Conservation (phyloP, 2,329 filamentous ascomycete genomes). For the Alternaria brassicicola region DNA sequence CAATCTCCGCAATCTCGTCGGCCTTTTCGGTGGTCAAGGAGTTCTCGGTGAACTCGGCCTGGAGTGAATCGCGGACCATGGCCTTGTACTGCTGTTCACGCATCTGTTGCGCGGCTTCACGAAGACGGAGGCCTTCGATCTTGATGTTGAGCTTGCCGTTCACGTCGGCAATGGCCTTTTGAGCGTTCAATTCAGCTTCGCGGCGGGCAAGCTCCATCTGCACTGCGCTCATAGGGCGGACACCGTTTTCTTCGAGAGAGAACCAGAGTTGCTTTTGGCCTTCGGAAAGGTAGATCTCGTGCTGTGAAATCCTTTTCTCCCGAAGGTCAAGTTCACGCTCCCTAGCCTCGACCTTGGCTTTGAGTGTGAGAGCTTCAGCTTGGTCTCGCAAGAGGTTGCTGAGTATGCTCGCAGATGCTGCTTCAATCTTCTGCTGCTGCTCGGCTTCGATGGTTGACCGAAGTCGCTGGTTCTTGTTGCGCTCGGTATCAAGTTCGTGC, state of each 20-base stretch:
- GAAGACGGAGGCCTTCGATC: conserved; percentile 14
- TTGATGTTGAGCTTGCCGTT: conserved; percentile 12
- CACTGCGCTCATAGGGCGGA: conserved; percentile 11
- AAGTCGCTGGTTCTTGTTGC: conserved; percentile 13
- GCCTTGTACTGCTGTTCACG: conserved; percentile 30
- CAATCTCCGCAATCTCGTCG: conserved; percentile 4
- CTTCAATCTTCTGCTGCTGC: conserved; percentile 10
- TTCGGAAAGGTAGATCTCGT: conserved; percentile 26
- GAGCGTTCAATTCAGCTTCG: conserved; percentile 11
- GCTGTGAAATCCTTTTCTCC: conserved; percentile 18
- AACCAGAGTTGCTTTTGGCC: conserved; percentile 31
- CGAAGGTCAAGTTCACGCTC: conserved; percentile 19
- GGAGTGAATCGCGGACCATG: conserved; percentile 6
- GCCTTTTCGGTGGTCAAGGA: neutral
- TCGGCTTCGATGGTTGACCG: conserved; percentile 15
- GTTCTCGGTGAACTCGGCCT: conserved; percentile 10
- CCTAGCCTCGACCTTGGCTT: conserved; percentile 15
- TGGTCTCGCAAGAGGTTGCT: conserved; percentile 24
- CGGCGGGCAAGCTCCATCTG: conserved; percentile 11
- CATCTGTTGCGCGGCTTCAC: conserved; percentile 19
- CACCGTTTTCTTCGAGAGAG: conserved; percentile 15
- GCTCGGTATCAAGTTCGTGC: conserved; percentile 23
- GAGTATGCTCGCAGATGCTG: conserved; percentile 16
- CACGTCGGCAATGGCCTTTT: conserved; percentile 1
- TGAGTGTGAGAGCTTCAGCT: conserved; percentile 9